A percentile compares a stretch with the other conserved stretches of the same genome.
Evolutionary conservation across 495 filamentous ascomycete species (phyloP).

Genomic region (Tuber brumale): DNA sequence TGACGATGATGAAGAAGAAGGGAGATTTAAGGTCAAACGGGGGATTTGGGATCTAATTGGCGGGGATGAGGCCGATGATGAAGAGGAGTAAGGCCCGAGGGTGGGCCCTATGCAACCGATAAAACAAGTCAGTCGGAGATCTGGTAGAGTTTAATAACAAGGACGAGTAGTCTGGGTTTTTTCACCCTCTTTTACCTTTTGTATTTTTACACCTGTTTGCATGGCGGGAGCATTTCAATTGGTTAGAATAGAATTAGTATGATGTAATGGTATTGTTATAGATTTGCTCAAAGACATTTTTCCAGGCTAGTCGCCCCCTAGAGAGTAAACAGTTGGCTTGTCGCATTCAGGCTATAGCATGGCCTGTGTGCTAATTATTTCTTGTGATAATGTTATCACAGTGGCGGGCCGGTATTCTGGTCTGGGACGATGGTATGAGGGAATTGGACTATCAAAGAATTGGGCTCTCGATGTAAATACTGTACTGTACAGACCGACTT

Average conservation of each 20-base stretch:
- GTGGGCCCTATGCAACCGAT: slow-evolving; percentile 13
- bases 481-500: neutral
- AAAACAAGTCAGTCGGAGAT: slow-evolving; percentile 19
- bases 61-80: slow-evolving; percentile 23
- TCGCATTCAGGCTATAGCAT: neutral
- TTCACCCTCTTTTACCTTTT: neutral
- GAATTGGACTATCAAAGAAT: neutral
- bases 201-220: neutral
- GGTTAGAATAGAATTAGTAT: neutral
- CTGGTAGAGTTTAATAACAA: slow-evolving; percentile 4
- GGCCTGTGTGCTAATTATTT: neutral
- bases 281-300: neutral
- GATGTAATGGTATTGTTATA: neutral
- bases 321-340: neutral
- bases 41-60: slow-evolving; percentile 1
- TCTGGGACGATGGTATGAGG: neutral
- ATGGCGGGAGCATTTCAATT: neutral
- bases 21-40: neutral
- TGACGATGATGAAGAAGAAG: slow-evolving; percentile 33
- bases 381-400: neutral
- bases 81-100: slow-evolving; percentile 6
- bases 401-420: neutral
- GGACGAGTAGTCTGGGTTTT: neutral
- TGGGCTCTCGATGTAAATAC: neutral
- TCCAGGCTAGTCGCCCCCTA: neutral